A percentile compares a stretch with the other conserved stretches of the same genome.
These are phyloP conservation scores for Alternaria brassicae DNA, from an alignment of 2,329 filamentous ascomycete species.

Conservation along the genomic window DNA sequence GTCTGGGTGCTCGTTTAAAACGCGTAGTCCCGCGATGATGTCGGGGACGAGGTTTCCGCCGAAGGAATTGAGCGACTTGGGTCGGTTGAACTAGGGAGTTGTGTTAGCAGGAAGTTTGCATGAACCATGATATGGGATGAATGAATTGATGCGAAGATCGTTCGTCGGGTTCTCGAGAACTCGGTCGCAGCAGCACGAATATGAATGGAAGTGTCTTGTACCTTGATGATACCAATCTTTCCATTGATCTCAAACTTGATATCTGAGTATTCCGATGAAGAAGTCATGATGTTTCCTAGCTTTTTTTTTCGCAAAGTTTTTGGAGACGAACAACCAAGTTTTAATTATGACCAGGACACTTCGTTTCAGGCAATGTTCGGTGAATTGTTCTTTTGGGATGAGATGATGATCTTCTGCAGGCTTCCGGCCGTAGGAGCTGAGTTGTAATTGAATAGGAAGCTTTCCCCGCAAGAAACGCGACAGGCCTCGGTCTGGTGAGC, in stretches of 20 bases:
- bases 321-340: background rate
- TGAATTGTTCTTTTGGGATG: background rate
- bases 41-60: conserved; percentile 56
- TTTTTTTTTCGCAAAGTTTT: background rate
- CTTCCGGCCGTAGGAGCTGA: background rate
- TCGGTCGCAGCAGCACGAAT: background rate
- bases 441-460: conserved; percentile 17
- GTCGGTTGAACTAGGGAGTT: conserved; percentile 55
- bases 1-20: conserved; percentile 56
- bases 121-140: background rate
- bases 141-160: background rate
- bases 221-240: conserved; percentile 57
- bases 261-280: conserved; percentile 46
- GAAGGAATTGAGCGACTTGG: conserved; percentile 58
- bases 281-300: conserved; percentile 29
- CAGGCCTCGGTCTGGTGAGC: conserved; percentile 23
- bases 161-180: background rate
- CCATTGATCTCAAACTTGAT: conserved; percentile 55
- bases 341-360: background rate
- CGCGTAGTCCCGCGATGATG: conserved; percentile 53
- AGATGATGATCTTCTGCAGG: background rate
- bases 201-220: background rate
- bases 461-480: conserved; percentile 17
- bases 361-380: background rate
- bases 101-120: background rate